These are phyloP conservation scores for Aplosporella prunicola DNA, from an alignment of 2,329 filamentous ascomycete genomes.

Conservation along the genomic window DNA sequence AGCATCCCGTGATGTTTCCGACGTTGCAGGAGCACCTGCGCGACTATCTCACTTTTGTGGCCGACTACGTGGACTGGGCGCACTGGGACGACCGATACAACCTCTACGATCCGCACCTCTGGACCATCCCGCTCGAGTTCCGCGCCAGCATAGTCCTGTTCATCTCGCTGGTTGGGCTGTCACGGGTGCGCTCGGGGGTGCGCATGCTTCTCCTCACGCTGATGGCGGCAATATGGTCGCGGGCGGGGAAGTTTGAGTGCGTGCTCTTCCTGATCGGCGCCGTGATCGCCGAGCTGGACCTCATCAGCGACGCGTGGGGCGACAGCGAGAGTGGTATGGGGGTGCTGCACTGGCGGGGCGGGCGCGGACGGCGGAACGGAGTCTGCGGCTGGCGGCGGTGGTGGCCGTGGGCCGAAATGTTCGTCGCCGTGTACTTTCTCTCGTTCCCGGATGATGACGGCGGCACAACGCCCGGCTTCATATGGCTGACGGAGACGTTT, in stretches of 20 bases:
- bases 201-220: conserved; percentile 13
- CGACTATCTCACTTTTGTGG: conserved; percentile 22
- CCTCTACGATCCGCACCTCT: conserved; percentile 24
- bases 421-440: conserved; percentile 46
- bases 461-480: conserved; percentile 43
- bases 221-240: conserved; percentile 10
- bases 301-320: conserved; percentile 15
- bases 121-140: conserved; percentile 31
- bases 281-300: conserved; percentile 28
- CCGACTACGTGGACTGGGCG: conserved; percentile 10
- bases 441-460: conserved; percentile 36
- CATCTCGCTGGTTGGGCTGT: conserved; percentile 14
- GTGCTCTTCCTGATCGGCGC: conserved; percentile 27
- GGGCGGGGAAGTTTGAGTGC: conserved; percentile 15
- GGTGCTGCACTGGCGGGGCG: no score
- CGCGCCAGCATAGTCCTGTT: conserved; percentile 21
- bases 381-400: no score
- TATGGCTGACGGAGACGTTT: conserved; percentile 39
- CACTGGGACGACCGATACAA: conserved; percentile 7
- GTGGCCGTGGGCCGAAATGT: no score
- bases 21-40: conserved; percentile 22
- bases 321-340: not conserved
- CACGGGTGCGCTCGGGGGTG: conserved; percentile 12
- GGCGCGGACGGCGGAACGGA: no score
- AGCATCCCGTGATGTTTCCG: not conserved